Evolutionary conservation across 192 early-diverging fungal species (phyloP), one percentile per base, ranked within the genome.

Genomic region (Funneliformis geosporum): DNA sequence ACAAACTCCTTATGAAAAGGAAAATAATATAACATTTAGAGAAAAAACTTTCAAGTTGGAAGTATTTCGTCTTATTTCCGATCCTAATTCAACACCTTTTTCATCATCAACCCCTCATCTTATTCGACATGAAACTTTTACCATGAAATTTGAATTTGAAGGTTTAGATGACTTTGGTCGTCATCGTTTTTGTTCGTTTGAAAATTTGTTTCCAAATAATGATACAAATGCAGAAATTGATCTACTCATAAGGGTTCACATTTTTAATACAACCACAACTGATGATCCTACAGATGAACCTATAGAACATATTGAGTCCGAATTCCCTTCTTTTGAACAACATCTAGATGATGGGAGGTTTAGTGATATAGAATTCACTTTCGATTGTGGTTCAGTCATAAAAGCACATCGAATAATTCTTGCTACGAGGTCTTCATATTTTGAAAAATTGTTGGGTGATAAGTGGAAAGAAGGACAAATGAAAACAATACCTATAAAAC

Each of bases 351-450:
- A 78, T 78, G 64, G 47, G 11, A n/a, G 23, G 47, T 78, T 69
- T 65, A 78, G 66, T 40, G 77, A 78, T 69, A n/a, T 78, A 59
- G 66, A 69, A 60, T 78, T 78, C 50, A 69, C 66, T 25, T 69
- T 78, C 11, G 77, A 78, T 70, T 78, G 77, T 69, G 77, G 77
- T 14, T 55, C 46, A 21, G 25, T 21, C 8, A 78, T 78, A 27
- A 78, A 78, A 70, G 77, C 77, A 38, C 77, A 78, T 69, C 77
- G 77, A 38, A 55, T 78, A 69, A 78, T 78, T n/a, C 65, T 78
- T 14, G 77, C 77, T 8, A 69, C 66, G n/a, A 69, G 77, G 39
- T 78, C 77, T 14, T 33, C 64, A 3, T 78, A 78, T 78, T 78
- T 78, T 69, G 66, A 78, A 69, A 78, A 78, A 67, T 69, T 78